Evolutionary conservation across 2,329 filamentous ascomycete genomes (phyloP), one percentile per base, ranked within the genome.

Genomic region (Neofusicoccum parvum): DNA sequence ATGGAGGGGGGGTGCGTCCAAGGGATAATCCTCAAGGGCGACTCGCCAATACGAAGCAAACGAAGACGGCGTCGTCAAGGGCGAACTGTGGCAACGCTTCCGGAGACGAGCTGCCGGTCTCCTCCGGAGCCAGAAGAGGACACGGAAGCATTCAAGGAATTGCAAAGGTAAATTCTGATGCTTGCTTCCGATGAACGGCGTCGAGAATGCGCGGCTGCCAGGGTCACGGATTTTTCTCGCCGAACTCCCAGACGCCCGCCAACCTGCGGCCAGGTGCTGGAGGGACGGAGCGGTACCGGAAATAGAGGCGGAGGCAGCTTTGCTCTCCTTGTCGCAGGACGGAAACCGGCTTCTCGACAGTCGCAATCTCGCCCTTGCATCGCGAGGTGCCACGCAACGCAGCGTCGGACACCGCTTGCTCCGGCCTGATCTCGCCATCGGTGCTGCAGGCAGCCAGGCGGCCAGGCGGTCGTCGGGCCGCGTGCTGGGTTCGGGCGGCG

Each of bases 301-400:
- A n/a, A 5, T 20, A n/a, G 23, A 12, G 41, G 34, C 14, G 53
- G 17, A 39, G 15, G 14, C 37, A 11, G 20, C 17, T 3, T 4
- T 5, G 9, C 23, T 37, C n/a, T 37, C 56, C 32, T 20, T 17
- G 32, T 48, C 15, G 43, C 56, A n/a, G 37, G 56, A 49, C 32
- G 20, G n/a, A 48, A 48, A 14, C 56, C 41, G 56, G 56, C 17
- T 45, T 60, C n/a, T 48, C 20, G 17, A 48, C 14, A 20, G 36
- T 46, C 43, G 56, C 43, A 49, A 60, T 60, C n/a, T 60, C 56
- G 56, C n/a, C 56, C 56, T 60, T 60, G 56, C 56, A 36, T 60
- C 1, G 32, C 39, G 39, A 14, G 54, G 11, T 60, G 56, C 41
- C 56, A 60, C 56, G 56, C 56, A 60, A 37, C 41, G 48, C 41